Evolutionary conservation across 257 asterid genomes (phyloP).

Genomic region (Solanum virginianum): DNA sequence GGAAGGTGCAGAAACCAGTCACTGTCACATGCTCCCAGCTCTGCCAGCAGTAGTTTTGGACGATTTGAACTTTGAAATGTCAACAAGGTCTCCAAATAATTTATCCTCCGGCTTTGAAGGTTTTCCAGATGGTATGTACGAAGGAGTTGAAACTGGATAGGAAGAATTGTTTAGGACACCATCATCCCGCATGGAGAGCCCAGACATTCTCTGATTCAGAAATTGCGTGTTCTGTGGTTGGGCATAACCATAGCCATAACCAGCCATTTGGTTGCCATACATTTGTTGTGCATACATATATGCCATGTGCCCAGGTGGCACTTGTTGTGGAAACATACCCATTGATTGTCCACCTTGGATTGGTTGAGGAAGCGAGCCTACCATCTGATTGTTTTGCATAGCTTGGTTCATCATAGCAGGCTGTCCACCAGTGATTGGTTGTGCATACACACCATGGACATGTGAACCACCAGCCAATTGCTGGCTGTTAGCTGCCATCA

Average conservation of each 20-base stretch:
- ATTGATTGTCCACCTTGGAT: conserved; percentile 12
- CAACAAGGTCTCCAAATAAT: conserved; percentile 74
- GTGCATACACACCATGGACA: conserved; percentile 31
- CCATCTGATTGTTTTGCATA: conserved; percentile 15
- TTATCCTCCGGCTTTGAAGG: conserved; percentile 74
- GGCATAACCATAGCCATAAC: conserved; percentile 48
- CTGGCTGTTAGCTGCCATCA: conserved; percentile 19
- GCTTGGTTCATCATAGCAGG: conserved; percentile 19
- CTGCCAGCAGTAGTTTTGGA: conserved; percentile 30
- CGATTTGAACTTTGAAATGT: conserved; percentile 46
- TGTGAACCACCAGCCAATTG: conserved; percentile 27
- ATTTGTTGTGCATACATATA: conserved; percentile 65
- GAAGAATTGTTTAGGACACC: conserved; percentile 21
- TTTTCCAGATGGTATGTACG: conserved; percentile 46
- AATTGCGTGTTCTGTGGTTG: conserved; percentile 60
- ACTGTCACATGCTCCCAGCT: conserved; percentile 36
- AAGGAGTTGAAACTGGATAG: conserved; percentile 26
- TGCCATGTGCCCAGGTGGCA: conserved; percentile 66
- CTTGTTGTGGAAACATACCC: conserved; percentile 62
- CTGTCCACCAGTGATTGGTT: conserved; percentile 26
- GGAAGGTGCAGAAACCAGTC: neutral
- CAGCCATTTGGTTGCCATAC: conserved; percentile 59
- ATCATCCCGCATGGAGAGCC: conserved; percentile 65
- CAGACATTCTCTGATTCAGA: conserved; percentile 56
- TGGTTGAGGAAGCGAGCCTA: conserved; percentile 28